Evolutionary conservation across 1,139 yeast species (phyloP).

Genomic region (Wickerhamiella pararugosa): DNA sequence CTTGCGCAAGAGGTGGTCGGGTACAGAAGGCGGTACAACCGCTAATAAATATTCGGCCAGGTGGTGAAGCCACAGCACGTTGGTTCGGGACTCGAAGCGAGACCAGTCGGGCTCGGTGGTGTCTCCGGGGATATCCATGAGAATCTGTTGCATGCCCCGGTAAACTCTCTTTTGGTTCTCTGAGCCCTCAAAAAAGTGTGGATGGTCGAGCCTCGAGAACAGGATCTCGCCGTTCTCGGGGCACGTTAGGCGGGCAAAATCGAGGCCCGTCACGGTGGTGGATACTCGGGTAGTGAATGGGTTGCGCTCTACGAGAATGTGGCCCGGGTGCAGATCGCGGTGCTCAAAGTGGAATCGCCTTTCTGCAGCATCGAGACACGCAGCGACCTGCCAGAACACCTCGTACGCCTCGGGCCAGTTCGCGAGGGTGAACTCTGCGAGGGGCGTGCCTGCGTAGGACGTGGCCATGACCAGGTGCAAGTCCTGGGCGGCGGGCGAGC

Average conservation of each 20-base stretch:
- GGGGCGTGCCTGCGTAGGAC: constrained; percentile 34
- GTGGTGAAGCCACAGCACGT: constrained; percentile 37
- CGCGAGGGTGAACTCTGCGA: constrained; percentile 30
- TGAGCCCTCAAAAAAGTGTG: constrained; percentile 35
- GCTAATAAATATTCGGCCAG: constrained; percentile 27
- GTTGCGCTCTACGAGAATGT: constrained; percentile 25
- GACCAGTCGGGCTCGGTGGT: constrained; percentile 28
- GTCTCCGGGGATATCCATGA: constrained; percentile 6
- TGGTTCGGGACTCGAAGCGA: constrained; percentile 29
- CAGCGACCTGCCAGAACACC: constrained; percentile 39
- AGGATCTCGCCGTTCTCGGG: constrained; percentile 15
- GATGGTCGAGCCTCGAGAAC: constrained; percentile 31
- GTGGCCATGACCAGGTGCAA: constrained; percentile 31
- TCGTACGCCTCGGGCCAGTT: constrained; percentile 39
- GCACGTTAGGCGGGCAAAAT: constrained; percentile 33
- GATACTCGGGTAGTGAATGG: constrained; percentile 14
- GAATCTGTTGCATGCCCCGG: constrained; percentile 29
- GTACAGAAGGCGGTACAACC: background rate
- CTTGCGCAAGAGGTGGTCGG: constrained; percentile 2
- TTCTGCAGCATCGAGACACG: constrained; percentile 38
- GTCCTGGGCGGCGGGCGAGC: constrained; percentile 26
- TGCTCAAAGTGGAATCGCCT: constrained; percentile 42
- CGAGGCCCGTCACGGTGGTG: constrained; percentile 44
- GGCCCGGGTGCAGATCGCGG: constrained; percentile 53
- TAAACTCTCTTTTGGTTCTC: constrained; percentile 42